phyloP scores from a whole-genome alignment of 2,329 filamentous ascomycete species.

The Colletotrichum acutatum region DNA sequence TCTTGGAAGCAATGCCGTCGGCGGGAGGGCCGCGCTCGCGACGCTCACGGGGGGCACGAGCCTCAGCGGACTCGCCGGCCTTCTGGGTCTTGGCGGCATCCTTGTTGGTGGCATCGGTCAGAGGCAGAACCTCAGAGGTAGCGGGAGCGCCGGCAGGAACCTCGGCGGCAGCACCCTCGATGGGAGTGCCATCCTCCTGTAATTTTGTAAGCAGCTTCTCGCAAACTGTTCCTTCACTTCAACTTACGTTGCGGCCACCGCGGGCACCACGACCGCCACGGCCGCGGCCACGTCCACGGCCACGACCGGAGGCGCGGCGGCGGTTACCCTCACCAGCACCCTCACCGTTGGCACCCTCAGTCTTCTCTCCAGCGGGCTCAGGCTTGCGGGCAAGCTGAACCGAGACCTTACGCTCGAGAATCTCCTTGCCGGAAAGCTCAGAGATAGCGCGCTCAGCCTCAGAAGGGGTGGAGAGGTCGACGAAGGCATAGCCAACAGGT shows the following conservation, averaged over 20 bases:
- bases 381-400: slow-evolving; percentile 99
- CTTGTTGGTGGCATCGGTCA: slow-evolving; percentile 72
- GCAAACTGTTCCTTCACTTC: not conserved
- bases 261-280: slow-evolving; percentile 74
- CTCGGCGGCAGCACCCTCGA: slow-evolving; percentile 57
- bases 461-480: slow-evolving; percentile 92
- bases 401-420: slow-evolving; percentile 98
- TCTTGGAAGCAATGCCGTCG: slow-evolving; percentile 98
- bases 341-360: slow-evolving; percentile 81
- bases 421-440: slow-evolving; percentile 96
- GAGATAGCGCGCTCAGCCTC: slow-evolving; percentile 96
- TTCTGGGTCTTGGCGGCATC: slow-evolving; percentile 68
- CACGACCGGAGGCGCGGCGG: slow-evolving; percentile 71
- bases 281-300: slow-evolving; percentile 76
- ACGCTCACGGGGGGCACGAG: slow-evolving; percentile 68
- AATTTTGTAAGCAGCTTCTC: slow-evolving; percentile 26
- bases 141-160: slow-evolving; percentile 56
- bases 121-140: slow-evolving; percentile 65
- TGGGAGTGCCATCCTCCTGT: slow-evolving; percentile 58
- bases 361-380: slow-evolving; percentile 83
- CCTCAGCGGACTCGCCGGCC: slow-evolving; percentile 63
- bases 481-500: slow-evolving; percentile 98
- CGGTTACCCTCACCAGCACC: slow-evolving; percentile 74
- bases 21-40: slow-evolving; percentile 93
- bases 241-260: slow-evolving; percentile 56